Evolutionary conservation across 352 stramenopile genomes (phyloP).

Genomic region (Phytophthora vignae): DNA sequence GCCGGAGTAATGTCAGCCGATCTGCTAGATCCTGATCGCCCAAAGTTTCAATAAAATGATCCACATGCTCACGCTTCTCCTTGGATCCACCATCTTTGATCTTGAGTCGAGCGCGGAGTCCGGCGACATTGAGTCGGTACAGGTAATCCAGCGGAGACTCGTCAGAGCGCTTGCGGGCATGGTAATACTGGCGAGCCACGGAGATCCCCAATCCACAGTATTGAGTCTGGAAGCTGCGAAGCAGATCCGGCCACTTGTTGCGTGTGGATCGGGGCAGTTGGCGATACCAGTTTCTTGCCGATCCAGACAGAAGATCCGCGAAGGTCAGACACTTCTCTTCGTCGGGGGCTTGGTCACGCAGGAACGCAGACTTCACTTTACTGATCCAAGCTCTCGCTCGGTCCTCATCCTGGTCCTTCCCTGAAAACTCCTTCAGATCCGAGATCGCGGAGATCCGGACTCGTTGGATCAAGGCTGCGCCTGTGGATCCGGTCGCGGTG

Average conservation of each 20-base stretch:
- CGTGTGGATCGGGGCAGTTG: not conserved
- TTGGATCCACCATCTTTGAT: not conserved
- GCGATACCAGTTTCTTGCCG: constrained; percentile 1
- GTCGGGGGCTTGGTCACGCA: not conserved
- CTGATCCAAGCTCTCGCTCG: not conserved
- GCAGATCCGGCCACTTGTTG: not conserved
- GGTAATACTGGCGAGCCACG: not conserved
- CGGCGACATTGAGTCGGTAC: not conserved
- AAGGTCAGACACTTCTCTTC: constrained; percentile 7
- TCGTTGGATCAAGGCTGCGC: not conserved
- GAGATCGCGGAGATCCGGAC: constrained; percentile 9
- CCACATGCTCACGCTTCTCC: not conserved
- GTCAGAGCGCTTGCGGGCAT: not conserved
- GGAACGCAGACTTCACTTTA: constrained; percentile 5
- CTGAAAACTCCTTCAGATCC: constrained; percentile 12
- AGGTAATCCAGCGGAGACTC: not conserved
- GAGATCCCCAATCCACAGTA: not conserved
- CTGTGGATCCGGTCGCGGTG: not conserved
- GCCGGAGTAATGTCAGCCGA: too few species aligned
- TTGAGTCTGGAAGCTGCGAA: not conserved
- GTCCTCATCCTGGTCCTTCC: not conserved
- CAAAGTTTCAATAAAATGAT: not conserved
- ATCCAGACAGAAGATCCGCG: constrained; percentile 2
- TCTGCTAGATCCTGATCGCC: not conserved
- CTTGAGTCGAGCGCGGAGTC: not conserved